Conservation (phyloP, 805 yeast genomes). For the Candida oleophila region DNA sequence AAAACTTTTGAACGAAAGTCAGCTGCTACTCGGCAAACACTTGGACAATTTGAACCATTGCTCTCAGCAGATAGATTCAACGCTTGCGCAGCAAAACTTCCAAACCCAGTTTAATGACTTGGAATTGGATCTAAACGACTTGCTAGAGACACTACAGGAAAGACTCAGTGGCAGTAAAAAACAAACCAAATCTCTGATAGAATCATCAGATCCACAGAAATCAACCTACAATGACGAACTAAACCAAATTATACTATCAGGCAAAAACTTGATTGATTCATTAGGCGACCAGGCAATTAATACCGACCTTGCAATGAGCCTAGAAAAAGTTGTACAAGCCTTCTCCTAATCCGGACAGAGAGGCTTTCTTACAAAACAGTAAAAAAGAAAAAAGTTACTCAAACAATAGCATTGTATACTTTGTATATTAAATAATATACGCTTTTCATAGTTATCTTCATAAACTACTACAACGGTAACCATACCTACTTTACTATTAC, state of each 20-base stretch:
- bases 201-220: not conserved
- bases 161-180: not conserved
- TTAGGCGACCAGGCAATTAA: not conserved
- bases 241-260: not conserved
- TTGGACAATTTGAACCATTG: constrained; percentile 1
- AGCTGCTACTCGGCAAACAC: not conserved
- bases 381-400: not conserved
- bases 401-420: no score
- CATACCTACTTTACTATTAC: no score
- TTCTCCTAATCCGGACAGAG: not conserved
- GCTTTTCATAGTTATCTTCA: no score
- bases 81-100: not conserved
- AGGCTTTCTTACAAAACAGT: not conserved
- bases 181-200: not conserved
- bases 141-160: not conserved
- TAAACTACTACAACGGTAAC: no score
- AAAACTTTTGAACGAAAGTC: not conserved
- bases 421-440: no score
- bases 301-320: not conserved
- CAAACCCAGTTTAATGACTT: not conserved
- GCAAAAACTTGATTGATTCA: not conserved
- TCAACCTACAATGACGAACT: not conserved
- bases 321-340: not conserved
- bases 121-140: not conserved
- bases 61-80: not conserved